Evolutionary conservation across 2,329 filamentous ascomycete genomes (phyloP).

Genomic region (Drechslera avenae): DNA sequence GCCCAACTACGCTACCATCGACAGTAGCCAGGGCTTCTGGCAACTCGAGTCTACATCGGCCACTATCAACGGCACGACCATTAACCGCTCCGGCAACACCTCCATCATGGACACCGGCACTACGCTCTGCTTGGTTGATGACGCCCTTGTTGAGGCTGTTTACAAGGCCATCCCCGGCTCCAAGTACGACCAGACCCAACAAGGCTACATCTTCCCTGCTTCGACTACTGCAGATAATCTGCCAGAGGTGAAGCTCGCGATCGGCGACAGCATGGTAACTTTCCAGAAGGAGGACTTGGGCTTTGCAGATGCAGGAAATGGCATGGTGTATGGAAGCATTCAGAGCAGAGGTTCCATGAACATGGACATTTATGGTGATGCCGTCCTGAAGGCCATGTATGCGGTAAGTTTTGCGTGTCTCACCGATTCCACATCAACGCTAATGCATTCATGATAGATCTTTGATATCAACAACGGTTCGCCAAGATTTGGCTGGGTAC

Average conservation of each 20-base stretch:
- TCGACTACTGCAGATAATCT: conserved; percentile 20
- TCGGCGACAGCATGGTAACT: conserved; percentile 22
- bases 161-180: conserved; percentile 63
- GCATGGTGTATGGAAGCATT: conserved; percentile 31
- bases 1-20: conserved; percentile 61
- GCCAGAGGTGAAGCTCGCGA: conserved; percentile 26
- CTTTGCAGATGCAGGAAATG: conserved; percentile 29
- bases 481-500: conserved; percentile 26
- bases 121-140: conserved; percentile 65
- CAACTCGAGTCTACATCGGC: conserved; percentile 59
- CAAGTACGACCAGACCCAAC: conserved; percentile 52
- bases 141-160: conserved; percentile 60
- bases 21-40: conserved; percentile 67
- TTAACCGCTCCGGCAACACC: conserved; percentile 35
- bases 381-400: conserved; percentile 31
- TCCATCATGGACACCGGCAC: conserved; percentile 70
- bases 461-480: conserved; percentile 32
- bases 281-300: conserved; percentile 36
- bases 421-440: background rate
- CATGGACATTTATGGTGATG: conserved; percentile 32
- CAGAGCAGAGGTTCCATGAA: conserved; percentile 28
- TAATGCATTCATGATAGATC: conserved; percentile 13
- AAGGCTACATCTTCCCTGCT: conserved; percentile 62
- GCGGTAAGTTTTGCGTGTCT: conserved; percentile 17
- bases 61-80: conserved; percentile 52